phyloP scores from a whole-genome alignment of 371 early-diverging fungal species.

The Lichtheimia hyalospora region DNA sequence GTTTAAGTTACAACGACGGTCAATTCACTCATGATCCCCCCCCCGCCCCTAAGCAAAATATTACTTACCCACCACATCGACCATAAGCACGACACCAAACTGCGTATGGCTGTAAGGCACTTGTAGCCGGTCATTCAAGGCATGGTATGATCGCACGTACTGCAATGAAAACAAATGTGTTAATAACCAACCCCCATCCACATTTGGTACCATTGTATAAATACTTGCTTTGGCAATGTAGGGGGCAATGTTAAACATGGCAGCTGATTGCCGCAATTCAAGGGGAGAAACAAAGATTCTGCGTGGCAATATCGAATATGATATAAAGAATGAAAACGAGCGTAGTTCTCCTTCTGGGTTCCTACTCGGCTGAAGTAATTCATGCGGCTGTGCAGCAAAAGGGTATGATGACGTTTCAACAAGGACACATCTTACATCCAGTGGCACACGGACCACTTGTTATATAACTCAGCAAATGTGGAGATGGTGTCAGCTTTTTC shows the following conservation, averaged over 20 bases:
- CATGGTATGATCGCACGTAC: conserved; percentile 59
- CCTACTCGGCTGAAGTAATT: too few species aligned
- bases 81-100: conserved; percentile 66
- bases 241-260: conserved; percentile 29
- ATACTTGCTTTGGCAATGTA: conserved; percentile 26
- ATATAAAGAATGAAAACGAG: too few species aligned
- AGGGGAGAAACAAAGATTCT: too few species aligned
- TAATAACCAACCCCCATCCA: neutral
- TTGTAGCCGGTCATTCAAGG: conserved; percentile 40
- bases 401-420: too few species aligned
- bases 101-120: conserved; percentile 56
- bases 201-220: neutral
- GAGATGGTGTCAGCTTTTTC: too few species aligned
- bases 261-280: conserved; percentile 7
- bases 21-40: neutral
- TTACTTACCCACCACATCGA: conserved; percentile 53
- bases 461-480: too few species aligned
- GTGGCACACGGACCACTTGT: too few species aligned
- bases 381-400: too few species aligned
- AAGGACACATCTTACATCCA: too few species aligned
- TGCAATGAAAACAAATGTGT: conserved; percentile 5
- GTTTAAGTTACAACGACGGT: neutral
- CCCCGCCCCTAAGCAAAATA: neutral
- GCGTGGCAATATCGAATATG: too few species aligned
- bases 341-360: too few species aligned